Conservation (phyloP, 73 alveolate genomes). For the Uronychia binucleata region DNA sequence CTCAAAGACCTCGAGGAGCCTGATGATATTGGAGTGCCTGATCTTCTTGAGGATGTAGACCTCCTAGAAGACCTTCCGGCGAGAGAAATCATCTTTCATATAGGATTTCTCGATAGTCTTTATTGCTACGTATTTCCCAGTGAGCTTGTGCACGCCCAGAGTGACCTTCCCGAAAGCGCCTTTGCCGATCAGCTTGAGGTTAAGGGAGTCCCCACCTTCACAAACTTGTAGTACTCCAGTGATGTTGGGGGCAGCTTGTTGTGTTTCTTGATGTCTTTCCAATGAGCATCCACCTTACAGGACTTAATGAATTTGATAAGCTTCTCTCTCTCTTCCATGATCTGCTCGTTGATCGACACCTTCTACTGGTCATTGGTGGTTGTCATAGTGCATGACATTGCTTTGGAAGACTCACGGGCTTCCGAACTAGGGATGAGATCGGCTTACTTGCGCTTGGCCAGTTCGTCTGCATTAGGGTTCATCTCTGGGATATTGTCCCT, state of each 20-base stretch:
- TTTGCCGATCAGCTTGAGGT: constrained; percentile 37
- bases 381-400: not conserved
- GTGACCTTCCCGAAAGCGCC: constrained; percentile 74
- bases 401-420: not conserved
- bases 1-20: constrained; percentile 78
- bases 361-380: not conserved
- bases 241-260: constrained; percentile 52
- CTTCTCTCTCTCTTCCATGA: constrained; percentile 42
- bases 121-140: constrained; percentile 98
- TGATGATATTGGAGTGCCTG: constrained; percentile 76
- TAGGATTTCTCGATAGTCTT: constrained; percentile 93
- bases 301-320: constrained; percentile 37
- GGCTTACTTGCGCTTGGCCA: not conserved
- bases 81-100: constrained; percentile 92
- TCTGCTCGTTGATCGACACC: not conserved
- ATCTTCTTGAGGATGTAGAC: constrained; percentile 78
- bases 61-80: constrained; percentile 90
- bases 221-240: constrained; percentile 57
- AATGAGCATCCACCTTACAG: constrained; percentile 45
- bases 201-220: constrained; percentile 3
- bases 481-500: not conserved
- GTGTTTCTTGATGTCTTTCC: constrained; percentile 53
- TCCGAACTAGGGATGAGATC: not conserved
- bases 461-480: not conserved
- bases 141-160: constrained; percentile 71